These are phyloP conservation scores for Lasiodiplodia theobromae DNA, from an alignment of 2,329 filamentous ascomycete genomes.

Conservation along the genomic window DNA sequence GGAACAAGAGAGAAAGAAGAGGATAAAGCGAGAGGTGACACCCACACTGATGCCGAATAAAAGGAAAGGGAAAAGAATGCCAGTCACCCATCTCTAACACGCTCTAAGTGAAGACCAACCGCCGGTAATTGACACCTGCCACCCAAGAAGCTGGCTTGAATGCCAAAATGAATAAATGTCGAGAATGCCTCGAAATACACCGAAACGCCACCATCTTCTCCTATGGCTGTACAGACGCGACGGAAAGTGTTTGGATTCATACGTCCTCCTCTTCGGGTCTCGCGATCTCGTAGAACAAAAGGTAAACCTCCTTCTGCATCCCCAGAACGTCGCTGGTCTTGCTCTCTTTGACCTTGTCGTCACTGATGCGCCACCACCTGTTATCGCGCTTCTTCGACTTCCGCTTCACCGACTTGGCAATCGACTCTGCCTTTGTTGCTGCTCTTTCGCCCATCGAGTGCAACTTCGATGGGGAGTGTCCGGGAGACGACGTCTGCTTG, in stretches of 20 bases:
- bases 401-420: slow-evolving; percentile 58
- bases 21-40: neutral
- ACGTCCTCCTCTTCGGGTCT: slow-evolving; percentile 22
- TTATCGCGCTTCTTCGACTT: slow-evolving; percentile 69
- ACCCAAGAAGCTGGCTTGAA: neutral
- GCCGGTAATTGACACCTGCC: neutral
- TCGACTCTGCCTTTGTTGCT: slow-evolving; percentile 45
- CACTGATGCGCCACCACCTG: slow-evolving; percentile 97
- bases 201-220: neutral
- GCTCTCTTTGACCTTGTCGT: slow-evolving; percentile 94
- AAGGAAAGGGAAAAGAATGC: neutral
- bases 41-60: neutral
- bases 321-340: slow-evolving; percentile 89
- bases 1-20: neutral
- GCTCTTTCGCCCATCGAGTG: slow-evolving; percentile 27
- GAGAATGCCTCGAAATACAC: neutral
- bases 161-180: neutral
- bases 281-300: slow-evolving; percentile 94
- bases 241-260: neutral
- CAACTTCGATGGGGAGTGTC: slow-evolving; percentile 11
- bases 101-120: neutral
- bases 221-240: neutral
- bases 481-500: neutral
- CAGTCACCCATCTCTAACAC: neutral
- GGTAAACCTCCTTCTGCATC: slow-evolving; percentile 95